A percentile compares a stretch with the other conserved stretches of the same genome.
Conservation (phyloP, 2,329 filamentous ascomycete genomes). For the Trichoderma citrinoviride region DNA sequence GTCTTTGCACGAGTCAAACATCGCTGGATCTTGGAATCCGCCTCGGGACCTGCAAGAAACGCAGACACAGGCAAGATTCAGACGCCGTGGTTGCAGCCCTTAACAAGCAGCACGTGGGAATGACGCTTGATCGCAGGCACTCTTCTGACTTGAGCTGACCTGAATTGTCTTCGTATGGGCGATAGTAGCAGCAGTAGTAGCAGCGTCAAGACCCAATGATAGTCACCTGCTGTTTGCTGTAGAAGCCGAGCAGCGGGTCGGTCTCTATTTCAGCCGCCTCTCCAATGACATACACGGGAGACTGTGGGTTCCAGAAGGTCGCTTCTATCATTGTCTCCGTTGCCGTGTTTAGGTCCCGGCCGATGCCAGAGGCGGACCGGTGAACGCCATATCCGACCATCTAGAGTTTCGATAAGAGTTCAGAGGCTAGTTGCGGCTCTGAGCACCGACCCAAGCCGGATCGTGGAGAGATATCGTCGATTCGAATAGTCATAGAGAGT, state of each 20-base stretch:
- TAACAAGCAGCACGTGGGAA: neutral
- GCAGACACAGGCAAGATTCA: neutral
- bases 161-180: no score
- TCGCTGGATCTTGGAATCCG: neutral
- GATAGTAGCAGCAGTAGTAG: no score
- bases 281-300: neutral
- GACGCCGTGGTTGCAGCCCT: neutral
- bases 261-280: neutral
- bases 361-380: neutral
- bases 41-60: neutral
- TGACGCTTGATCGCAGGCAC: neutral
- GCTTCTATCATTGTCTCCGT: neutral
- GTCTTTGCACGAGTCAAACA: neutral
- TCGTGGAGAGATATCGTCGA: neutral
- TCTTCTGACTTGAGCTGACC: neutral
- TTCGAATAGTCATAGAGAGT: neutral
- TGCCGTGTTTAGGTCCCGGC: neutral
- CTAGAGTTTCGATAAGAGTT: neutral
- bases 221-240: neutral
- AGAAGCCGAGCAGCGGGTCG: neutral
- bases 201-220: neutral
- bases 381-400: neutral
- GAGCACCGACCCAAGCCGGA: conserved; percentile 1
- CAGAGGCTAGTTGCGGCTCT: conserved; percentile 6
- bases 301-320: neutral